These are phyloP conservation scores for Symbiodinium natans DNA, from an alignment of 73 alveolate species.

Conservation along the genomic window DNA sequence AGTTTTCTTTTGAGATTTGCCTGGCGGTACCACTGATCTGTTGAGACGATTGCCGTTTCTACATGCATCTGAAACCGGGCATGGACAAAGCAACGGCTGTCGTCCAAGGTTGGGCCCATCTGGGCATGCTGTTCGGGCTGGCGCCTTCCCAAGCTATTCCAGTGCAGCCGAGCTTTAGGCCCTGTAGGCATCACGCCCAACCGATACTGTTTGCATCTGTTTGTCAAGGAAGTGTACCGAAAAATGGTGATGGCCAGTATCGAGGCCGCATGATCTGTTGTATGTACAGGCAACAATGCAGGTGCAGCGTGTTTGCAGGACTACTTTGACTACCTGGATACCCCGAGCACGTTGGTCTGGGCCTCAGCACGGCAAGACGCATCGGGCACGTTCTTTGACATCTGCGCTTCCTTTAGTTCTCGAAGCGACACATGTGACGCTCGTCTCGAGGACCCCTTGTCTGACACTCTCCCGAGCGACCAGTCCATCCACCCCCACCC, in stretches of 20 bases:
- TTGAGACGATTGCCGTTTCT: too few relatives aligned
- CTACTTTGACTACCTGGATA: conserved; percentile 63
- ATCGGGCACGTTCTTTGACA: too few relatives aligned
- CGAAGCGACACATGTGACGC: too few relatives aligned
- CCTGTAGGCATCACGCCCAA: background rate
- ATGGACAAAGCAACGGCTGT: background rate
- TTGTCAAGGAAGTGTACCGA: conserved; percentile 89
- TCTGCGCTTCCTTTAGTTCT: too few relatives aligned
- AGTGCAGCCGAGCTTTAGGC: background rate
- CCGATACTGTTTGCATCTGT: too few relatives aligned
- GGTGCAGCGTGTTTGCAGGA: conserved; percentile 1
- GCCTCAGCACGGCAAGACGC: background rate
- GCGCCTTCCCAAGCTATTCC: background rate
- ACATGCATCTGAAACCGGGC: too few relatives aligned
- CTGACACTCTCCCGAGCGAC: too few relatives aligned
- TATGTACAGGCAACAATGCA: background rate
- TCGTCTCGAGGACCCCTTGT: too few relatives aligned
- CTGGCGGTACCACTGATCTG: too few relatives aligned
- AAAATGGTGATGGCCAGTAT: conserved; percentile 93
- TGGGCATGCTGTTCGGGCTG: conserved; percentile 76
- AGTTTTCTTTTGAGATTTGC: too few relatives aligned
- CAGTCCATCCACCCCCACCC: too few relatives aligned
- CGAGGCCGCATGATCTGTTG: conserved; percentile 14
- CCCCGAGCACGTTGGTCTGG: conserved; percentile 47
- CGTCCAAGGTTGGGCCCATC: conserved; percentile 82